Percentiles rank a stretch among this genome's conserved stretches.
These are phyloP conservation scores for Cantharellus anzutake DNA, from an alignment of 768 basidiomycete species.

Conservation along the genomic window DNA sequence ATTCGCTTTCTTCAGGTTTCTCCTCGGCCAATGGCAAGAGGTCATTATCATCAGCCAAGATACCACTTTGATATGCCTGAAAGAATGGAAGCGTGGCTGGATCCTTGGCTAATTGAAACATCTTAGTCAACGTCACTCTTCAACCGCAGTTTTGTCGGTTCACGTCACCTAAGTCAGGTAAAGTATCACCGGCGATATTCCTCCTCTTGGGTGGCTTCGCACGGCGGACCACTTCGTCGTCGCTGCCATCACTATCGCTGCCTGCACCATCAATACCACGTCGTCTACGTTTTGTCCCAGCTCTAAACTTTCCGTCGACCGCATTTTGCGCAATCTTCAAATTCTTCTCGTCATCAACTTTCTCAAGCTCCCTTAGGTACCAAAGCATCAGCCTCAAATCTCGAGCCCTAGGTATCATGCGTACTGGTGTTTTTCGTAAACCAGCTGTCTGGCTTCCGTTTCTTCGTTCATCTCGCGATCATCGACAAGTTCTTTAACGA, in stretches of 20 bases:
- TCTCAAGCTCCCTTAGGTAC: background rate
- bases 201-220: background rate
- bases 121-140: background rate
- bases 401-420: background rate
- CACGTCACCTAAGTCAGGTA: background rate
- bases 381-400: background rate
- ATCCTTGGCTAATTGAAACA: background rate
- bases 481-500: conserved; percentile 3
- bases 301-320: background rate
- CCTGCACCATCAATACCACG: background rate
- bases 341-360: background rate
- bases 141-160: background rate
- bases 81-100: conserved; percentile 2
- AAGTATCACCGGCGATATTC: background rate
- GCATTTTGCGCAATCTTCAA: background rate
- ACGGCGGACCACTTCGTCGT: background rate
- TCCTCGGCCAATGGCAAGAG: background rate
- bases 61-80: conserved; percentile 1
- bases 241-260: background rate
- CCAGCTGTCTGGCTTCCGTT: conserved; percentile 1
- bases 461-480: conserved; percentile 4
- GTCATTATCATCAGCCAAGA: background rate
- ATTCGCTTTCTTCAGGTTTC: no score
- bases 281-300: background rate
- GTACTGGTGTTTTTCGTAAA: conserved; percentile 2